Evolutionary conservation across 2,329 filamentous ascomycete genomes (phyloP).

Genomic region (Cyanodermella asteris): DNA sequence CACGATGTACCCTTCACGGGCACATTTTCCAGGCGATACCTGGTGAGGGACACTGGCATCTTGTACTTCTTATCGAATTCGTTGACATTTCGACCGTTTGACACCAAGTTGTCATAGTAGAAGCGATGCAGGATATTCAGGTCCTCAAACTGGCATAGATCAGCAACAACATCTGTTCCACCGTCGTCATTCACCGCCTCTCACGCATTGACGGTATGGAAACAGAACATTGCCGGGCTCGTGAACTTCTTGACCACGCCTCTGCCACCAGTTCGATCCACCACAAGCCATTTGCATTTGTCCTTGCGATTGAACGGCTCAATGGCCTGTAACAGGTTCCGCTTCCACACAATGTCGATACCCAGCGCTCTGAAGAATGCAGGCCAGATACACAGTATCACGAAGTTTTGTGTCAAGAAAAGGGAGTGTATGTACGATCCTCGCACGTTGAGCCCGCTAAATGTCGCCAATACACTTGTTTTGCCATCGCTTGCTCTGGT

Average conservation of each 20-base stretch:
- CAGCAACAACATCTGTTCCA: conserved; percentile 38
- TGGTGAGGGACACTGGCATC: conserved; percentile 7
- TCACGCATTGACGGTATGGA: conserved; percentile 60
- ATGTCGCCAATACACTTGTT: conserved; percentile 49
- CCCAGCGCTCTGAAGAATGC: conserved; percentile 38
- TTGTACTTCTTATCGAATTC: too few species aligned
- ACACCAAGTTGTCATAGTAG: conserved; percentile 49
- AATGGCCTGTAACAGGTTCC: conserved; percentile 48
- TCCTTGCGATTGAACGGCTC: conserved; percentile 35
- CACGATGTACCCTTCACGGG: conserved; percentile 3
- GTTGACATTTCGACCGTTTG: conserved; percentile 26
- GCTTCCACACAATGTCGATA: conserved; percentile 36
- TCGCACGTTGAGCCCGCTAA: conserved; percentile 26
- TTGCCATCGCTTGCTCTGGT: conserved; percentile 39
- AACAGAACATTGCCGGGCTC: conserved; percentile 50
- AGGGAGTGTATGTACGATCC: conserved; percentile 68
- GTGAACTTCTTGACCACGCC: conserved; percentile 50
- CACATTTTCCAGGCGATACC: conserved; percentile 19
- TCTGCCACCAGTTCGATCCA: conserved; percentile 40
- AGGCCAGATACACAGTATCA: conserved; percentile 52
- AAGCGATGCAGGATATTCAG: conserved; percentile 44
- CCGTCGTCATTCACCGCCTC: conserved; percentile 27
- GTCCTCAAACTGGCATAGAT: conserved; percentile 42
- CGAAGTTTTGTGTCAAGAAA: conserved; percentile 47
- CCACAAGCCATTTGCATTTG: conserved; percentile 47